Conservation (phyloP, 495 filamentous ascomycete genomes). For the Penicillium angulare region DNA sequence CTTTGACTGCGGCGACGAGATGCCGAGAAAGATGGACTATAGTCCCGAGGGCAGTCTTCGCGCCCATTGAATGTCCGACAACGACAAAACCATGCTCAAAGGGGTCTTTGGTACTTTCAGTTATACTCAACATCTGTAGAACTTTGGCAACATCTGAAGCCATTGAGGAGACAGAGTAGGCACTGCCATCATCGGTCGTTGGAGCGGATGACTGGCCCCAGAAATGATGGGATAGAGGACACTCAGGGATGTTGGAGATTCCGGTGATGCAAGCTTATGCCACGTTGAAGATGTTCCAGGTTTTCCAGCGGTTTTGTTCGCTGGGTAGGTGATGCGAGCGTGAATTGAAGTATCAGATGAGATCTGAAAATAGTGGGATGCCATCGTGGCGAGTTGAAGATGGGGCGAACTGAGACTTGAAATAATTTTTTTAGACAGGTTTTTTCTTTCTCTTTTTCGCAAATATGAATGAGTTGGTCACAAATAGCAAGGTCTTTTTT, state of each 20-base stretch:
- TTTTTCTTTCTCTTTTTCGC: neutral
- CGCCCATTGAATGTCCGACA: slow-evolving; percentile 45
- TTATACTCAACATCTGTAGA: slow-evolving; percentile 16
- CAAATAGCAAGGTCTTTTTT: neutral
- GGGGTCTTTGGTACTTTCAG: slow-evolving; percentile 1
- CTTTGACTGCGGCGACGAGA: slow-evolving; percentile 15
- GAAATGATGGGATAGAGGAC: slow-evolving; percentile 24
- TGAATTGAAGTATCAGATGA: too few species aligned
- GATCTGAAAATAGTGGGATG: too few species aligned
- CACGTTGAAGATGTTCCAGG: slow-evolving; percentile 39
- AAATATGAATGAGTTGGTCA: neutral
- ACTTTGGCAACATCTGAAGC: slow-evolving; percentile 31
- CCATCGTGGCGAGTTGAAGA: too few species aligned
- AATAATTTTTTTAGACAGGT: too few species aligned
- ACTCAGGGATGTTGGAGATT: slow-evolving; percentile 16
- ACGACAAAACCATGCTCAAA: slow-evolving; percentile 29
- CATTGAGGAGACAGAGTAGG: slow-evolving; percentile 27
- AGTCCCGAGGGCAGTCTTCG: slow-evolving; percentile 37
- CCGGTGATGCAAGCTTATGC: slow-evolving; percentile 24
- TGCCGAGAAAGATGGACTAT: slow-evolving; percentile 11
- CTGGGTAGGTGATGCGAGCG: too few species aligned
- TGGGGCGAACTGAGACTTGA: too few species aligned
- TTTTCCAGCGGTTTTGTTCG: slow-evolving; percentile 1
- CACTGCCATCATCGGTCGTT: neutral
- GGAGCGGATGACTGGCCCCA: slow-evolving; percentile 15